phyloP scores from a whole-genome alignment of 305 asterid species.

The Striga hermonthica region DNA sequence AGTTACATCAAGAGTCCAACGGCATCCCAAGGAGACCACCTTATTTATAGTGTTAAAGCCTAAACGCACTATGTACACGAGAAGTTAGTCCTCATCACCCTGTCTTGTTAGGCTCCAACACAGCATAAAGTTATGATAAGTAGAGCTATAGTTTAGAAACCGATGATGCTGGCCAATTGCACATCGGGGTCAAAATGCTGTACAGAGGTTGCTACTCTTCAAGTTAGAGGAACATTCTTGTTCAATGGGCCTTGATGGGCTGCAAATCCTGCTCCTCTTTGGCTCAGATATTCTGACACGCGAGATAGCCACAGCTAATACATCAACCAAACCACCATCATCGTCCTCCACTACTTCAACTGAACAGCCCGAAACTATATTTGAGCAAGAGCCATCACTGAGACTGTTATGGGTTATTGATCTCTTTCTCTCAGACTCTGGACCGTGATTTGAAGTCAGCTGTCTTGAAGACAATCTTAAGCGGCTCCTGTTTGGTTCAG shows the following conservation, averaged over 20 bases:
- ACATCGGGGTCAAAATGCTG: constrained; percentile 58
- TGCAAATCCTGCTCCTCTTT: constrained; percentile 79
- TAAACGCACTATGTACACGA: constrained; percentile 31
- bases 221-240: constrained; percentile 73
- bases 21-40: constrained; percentile 5
- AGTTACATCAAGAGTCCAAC: neutral
- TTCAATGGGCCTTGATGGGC: constrained; percentile 46
- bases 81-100: constrained; percentile 15
- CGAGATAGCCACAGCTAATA: constrained; percentile 71
- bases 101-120: constrained; percentile 28
- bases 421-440: constrained; percentile 60
- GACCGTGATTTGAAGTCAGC: constrained; percentile 38
- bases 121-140: constrained; percentile 28
- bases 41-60: constrained; percentile 22
- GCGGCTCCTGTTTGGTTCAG: constrained; percentile 38
- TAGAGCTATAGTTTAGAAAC: constrained; percentile 19
- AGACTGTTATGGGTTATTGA: constrained; percentile 33
- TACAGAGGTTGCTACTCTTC: constrained; percentile 73
- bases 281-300: constrained; percentile 78
- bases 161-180: neutral
- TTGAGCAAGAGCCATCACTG: constrained; percentile 54
- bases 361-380: constrained; percentile 36
- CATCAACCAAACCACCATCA: constrained; percentile 58
- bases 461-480: constrained; percentile 42
- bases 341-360: constrained; percentile 40